These are phyloP conservation scores for Achaetomiella virescens DNA, from an alignment of 495 filamentous ascomycete species.

Conservation along the genomic window DNA sequence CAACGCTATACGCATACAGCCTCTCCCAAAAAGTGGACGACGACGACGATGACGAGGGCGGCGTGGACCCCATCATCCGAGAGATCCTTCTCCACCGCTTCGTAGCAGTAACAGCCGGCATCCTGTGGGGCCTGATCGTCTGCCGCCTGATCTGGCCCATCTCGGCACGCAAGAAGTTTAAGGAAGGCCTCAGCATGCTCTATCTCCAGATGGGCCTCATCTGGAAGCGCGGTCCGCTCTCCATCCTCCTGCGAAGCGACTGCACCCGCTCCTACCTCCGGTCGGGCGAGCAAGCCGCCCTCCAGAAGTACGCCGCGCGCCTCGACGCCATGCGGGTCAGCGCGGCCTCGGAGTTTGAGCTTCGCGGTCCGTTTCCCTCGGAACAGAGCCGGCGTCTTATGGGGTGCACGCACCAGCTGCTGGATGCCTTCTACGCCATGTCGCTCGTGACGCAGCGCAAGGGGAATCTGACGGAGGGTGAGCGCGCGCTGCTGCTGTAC, in stretches of 20 bases:
- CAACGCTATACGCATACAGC: slow-evolving; percentile 88
- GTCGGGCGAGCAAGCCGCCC: slow-evolving; percentile 68
- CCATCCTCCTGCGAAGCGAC: slow-evolving; percentile 53
- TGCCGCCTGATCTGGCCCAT: slow-evolving; percentile 91
- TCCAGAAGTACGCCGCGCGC: slow-evolving; percentile 52
- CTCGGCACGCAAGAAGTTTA: slow-evolving; percentile 76
- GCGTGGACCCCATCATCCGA: slow-evolving; percentile 70
- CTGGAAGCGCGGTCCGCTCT: slow-evolving; percentile 92
- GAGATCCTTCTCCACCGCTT: slow-evolving; percentile 90
- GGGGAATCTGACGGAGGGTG: slow-evolving; percentile 67
- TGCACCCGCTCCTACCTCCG: slow-evolving; percentile 65
- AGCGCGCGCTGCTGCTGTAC: slow-evolving; percentile 68
- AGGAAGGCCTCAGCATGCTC: slow-evolving; percentile 75
- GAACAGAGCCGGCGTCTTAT: slow-evolving; percentile 64
- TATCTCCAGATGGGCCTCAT: slow-evolving; percentile 94
- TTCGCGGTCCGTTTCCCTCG: slow-evolving; percentile 76
- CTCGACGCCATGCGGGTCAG: slow-evolving; percentile 69
- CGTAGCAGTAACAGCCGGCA: slow-evolving; percentile 78
- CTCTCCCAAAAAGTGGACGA: slow-evolving; percentile 72
- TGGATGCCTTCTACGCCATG: slow-evolving; percentile 93
- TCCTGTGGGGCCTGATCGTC: slow-evolving; percentile 86
- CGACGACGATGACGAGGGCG: slow-evolving; percentile 81
- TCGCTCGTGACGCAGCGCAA: slow-evolving; percentile 85
- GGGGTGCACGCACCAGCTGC: slow-evolving; percentile 69
- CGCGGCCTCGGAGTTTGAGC: slow-evolving; percentile 73